Conservation (phyloP, 768 basidiomycete species). For the Panus rudis region DNA sequence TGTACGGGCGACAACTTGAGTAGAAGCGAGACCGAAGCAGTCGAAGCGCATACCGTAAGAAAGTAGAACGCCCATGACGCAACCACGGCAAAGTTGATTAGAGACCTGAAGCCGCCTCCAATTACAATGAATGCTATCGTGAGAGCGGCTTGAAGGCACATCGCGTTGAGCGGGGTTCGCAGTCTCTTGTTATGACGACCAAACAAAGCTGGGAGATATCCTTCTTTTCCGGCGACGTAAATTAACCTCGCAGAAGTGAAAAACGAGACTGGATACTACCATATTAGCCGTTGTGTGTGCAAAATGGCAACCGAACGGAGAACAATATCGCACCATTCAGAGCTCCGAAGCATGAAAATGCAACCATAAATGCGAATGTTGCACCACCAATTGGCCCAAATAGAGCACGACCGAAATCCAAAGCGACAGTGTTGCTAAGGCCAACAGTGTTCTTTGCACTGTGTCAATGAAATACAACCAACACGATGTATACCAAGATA, state of each 20-base stretch:
- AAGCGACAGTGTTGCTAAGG: constrained; percentile 79
- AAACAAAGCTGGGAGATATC: constrained; percentile 81
- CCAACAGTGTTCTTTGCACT: constrained; percentile 48
- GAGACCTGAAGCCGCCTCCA: constrained; percentile 82
- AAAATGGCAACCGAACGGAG: neutral
- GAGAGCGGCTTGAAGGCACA: constrained; percentile 67
- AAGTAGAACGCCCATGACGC: constrained; percentile 87
- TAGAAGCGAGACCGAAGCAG: neutral
- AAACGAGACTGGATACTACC: constrained; percentile 45
- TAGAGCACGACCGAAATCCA: constrained; percentile 86
- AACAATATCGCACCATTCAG: constrained; percentile 59
- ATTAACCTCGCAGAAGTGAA: constrained; percentile 81
- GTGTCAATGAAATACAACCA: constrained; percentile 3
- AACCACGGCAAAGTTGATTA: constrained; percentile 87
- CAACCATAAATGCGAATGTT: constrained; percentile 85
- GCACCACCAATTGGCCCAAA: constrained; percentile 85
- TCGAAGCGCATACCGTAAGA: constrained; percentile 53
- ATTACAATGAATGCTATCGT: constrained; percentile 75
- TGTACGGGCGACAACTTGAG: constrained; percentile 19
- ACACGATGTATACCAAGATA: constrained; percentile 2
- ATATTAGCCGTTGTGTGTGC: neutral
- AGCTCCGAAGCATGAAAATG: constrained; percentile 92
- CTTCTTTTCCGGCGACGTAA: constrained; percentile 82
- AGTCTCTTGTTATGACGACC: constrained; percentile 66
- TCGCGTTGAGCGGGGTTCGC: constrained; percentile 84